Conservation (phyloP, 345 rosid species). For the Toxicodendron radicans region DNA sequence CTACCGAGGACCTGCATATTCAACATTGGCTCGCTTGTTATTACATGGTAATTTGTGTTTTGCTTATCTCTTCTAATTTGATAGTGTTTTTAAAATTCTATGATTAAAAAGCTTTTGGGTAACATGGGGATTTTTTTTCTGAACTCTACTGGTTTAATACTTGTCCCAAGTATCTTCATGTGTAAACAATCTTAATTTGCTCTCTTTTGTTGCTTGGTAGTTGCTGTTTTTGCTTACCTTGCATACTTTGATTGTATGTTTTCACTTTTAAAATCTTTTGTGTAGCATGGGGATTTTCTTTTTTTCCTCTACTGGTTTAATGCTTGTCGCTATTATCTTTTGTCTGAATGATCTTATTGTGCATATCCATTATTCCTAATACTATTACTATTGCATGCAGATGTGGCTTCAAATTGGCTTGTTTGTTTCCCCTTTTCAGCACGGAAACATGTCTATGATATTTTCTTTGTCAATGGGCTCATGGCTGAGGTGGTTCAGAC, state of each 20-base stretch:
- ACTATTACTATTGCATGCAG: conserved; percentile 40
- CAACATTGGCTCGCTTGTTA: conserved; percentile 62
- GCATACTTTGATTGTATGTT: no score
- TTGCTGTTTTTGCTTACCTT: no score
- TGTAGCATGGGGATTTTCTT: no score
- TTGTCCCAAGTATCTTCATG: neutral
- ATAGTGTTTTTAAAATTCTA: neutral
- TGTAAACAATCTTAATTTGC: no score
- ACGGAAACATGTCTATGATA: conserved; percentile 68
- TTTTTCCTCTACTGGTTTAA: no score
- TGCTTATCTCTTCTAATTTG: neutral
- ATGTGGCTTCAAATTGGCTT: conserved; percentile 87
- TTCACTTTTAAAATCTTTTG: no score
- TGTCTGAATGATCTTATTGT: neutral
- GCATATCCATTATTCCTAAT: conserved; percentile 10
- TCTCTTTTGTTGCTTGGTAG: no score
- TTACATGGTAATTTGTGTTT: conserved; percentile 50
- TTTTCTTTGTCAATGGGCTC: conserved; percentile 73
- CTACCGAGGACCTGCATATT: conserved; percentile 76
- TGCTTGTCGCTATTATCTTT: neutral
- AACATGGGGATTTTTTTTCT: neutral
- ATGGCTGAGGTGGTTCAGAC: conserved; percentile 72
- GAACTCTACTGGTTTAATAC: neutral
- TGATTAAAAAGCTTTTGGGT: neutral
- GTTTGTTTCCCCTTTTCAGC: conserved; percentile 83